Evolutionary conservation across 2,329 filamentous ascomycete genomes (phyloP).

Genomic region (Fusarium sp.): DNA sequence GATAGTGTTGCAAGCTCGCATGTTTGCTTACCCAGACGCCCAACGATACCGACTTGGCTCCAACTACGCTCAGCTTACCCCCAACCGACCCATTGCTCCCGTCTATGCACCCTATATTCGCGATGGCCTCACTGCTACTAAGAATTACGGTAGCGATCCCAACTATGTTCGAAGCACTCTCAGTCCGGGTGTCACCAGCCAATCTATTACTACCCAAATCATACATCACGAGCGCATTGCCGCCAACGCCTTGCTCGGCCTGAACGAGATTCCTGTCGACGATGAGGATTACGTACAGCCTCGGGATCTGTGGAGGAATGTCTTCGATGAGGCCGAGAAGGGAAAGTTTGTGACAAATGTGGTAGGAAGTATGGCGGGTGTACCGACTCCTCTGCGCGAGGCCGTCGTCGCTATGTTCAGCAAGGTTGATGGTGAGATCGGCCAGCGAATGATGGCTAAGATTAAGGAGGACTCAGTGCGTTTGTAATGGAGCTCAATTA

Average conservation of each 20-base stretch:
- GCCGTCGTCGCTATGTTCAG: slow-evolving; percentile 19
- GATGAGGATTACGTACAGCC: slow-evolving; percentile 14
- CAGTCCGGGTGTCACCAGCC: slow-evolving; percentile 1
- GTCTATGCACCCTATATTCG: slow-evolving; percentile 15
- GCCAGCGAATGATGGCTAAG: slow-evolving; percentile 19
- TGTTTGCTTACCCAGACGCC: slow-evolving; percentile 22
- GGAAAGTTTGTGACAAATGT: slow-evolving; percentile 5
- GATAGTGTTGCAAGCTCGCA: slow-evolving; percentile 17
- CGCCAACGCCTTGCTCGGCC: slow-evolving; percentile 4
- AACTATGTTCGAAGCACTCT: slow-evolving; percentile 20
- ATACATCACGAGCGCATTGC: slow-evolving; percentile 13
- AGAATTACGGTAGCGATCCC: slow-evolving; percentile 5
- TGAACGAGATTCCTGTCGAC: slow-evolving; percentile 16
- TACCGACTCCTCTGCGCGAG: slow-evolving; percentile 1
- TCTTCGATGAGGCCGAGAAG: slow-evolving; percentile 20
- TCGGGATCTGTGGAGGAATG: slow-evolving; percentile 12
- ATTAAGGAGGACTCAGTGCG: slow-evolving; percentile 11
- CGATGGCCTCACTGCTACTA: slow-evolving; percentile 13
- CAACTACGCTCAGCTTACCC: slow-evolving; percentile 10
- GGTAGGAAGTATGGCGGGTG: slow-evolving; percentile 14
- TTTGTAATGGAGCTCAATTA: background rate
- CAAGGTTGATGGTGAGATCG: slow-evolving; percentile 24
- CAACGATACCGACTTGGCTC: slow-evolving; percentile 17
- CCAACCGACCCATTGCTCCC: background rate
- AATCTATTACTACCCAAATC: slow-evolving; percentile 17